These are phyloP conservation scores for Mycena leptocephala DNA, from an alignment of 768 basidiomycete species.

Conservation along the genomic window DNA sequence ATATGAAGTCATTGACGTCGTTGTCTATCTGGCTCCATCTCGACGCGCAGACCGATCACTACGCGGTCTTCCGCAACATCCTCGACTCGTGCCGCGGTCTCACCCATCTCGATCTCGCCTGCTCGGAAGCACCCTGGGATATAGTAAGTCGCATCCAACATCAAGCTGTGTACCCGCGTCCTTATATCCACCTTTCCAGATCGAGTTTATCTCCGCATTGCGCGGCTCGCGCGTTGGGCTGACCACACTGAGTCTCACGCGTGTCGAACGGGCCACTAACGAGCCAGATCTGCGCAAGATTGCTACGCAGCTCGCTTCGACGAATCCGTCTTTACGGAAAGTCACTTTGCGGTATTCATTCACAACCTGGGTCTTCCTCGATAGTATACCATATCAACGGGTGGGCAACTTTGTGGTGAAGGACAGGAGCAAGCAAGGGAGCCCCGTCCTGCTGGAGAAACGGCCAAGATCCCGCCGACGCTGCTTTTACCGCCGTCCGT, in stretches of 20 bases:
- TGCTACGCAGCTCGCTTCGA: slow-evolving; percentile 19
- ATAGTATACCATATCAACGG: slow-evolving; percentile 29
- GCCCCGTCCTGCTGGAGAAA: slow-evolving; percentile 20
- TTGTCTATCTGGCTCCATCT: slow-evolving; percentile 38
- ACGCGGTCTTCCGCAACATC: slow-evolving; percentile 30
- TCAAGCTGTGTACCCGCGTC: neutral
- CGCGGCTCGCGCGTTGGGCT: slow-evolving; percentile 31
- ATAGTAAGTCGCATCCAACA: slow-evolving; percentile 20
- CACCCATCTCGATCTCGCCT: slow-evolving; percentile 32
- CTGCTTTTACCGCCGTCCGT: slow-evolving; percentile 19
- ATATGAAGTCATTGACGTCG: slow-evolving; percentile 31
- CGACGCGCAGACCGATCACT: slow-evolving; percentile 35
- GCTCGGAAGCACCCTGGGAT: slow-evolving; percentile 37
- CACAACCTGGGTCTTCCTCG: slow-evolving; percentile 37
- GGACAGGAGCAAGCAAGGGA: slow-evolving; percentile 17
- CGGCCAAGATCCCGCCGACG: slow-evolving; percentile 3
- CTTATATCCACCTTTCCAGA: slow-evolving; percentile 21
- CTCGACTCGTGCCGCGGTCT: slow-evolving; percentile 30
- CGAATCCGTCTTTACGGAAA: slow-evolving; percentile 28
- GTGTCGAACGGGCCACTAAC: slow-evolving; percentile 25
- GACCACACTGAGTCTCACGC: slow-evolving; percentile 27
- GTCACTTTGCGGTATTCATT: slow-evolving; percentile 19
- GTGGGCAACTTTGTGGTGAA: slow-evolving; percentile 27
- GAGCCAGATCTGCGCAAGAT: slow-evolving; percentile 31
- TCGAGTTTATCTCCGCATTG: slow-evolving; percentile 36